These are phyloP conservation scores for Quercus glauca DNA, from an alignment of 306 rosid genomes.

Conservation along the genomic window DNA sequence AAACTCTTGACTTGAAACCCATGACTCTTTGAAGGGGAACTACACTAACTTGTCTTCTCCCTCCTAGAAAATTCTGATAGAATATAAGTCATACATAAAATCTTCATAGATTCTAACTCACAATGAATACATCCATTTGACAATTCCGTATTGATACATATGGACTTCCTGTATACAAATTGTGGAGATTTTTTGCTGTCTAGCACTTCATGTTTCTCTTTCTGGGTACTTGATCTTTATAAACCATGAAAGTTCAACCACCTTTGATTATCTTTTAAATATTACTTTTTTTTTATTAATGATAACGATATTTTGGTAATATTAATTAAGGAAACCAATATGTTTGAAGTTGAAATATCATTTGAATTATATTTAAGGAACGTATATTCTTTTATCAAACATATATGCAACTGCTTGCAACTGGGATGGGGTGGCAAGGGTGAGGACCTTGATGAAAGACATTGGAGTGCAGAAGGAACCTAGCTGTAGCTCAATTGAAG, in stretches of 20 bases:
- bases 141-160: too few species aligned
- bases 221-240: not conserved
- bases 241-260: not conserved
- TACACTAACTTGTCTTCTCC: too few species aligned
- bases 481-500: constrained; percentile 78
- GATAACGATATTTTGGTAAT: not conserved
- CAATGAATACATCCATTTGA: too few species aligned
- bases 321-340: not conserved
- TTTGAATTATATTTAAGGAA: constrained; percentile 31
- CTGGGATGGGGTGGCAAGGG: constrained; percentile 74
- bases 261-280: not conserved
- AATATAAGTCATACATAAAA: not conserved
- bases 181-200: not conserved
- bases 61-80: too few species aligned
- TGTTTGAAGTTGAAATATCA: not conserved
- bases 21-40: too few species aligned
- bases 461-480: constrained; percentile 78
- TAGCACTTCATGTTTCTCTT: not conserved
- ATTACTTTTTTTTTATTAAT: not conserved
- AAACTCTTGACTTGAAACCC: too few species aligned
- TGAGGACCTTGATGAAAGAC: constrained; percentile 70
- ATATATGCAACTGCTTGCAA: constrained; percentile 68
- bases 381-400: constrained; percentile 75
- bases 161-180: too few species aligned
- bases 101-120: not conserved